Percentiles rank a stretch among this genome's conserved stretches.
These are phyloP conservation scores for Globisporangium abappressorium DNA, from an alignment of 352 stramenopile genomes.

Conservation along the genomic window DNA sequence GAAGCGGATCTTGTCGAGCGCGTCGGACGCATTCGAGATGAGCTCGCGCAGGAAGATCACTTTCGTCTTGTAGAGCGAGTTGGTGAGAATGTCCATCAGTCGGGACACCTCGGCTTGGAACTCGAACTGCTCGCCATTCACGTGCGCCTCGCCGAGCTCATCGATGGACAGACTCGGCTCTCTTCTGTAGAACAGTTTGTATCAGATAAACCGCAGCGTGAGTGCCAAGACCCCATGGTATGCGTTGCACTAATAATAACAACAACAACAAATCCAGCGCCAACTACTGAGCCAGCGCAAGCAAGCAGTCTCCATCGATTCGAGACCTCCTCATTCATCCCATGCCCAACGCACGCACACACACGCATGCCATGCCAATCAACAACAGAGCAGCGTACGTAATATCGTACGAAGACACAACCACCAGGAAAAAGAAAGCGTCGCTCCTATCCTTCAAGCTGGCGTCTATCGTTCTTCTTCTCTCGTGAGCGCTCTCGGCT, in stretches of 20 bases:
- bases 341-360: background rate
- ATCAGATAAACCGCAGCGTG: conserved; percentile 18
- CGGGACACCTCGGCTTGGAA: conserved; percentile 97
- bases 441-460: background rate
- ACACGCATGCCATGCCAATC: background rate
- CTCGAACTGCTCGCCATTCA: conserved; percentile 81
- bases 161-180: conserved; percentile 38
- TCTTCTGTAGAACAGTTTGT: conserved; percentile 23
- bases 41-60: conserved; percentile 98
- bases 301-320: background rate
- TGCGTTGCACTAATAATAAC: background rate
- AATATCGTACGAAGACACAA: background rate
- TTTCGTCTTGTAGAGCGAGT: conserved; percentile 88
- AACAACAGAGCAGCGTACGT: background rate
- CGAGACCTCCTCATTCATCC: background rate
- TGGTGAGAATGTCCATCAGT: conserved; percentile 90
- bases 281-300: background rate
- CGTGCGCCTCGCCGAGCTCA: conserved; percentile 36
- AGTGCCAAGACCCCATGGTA: conserved; percentile 14
- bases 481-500: background rate
- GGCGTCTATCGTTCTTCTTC: background rate
- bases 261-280: background rate
- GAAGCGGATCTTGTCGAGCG: conserved; percentile 99
- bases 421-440: background rate
- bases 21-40: conserved; percentile 99